Evolutionary conservation across 2,329 filamentous ascomycete genomes (phyloP).

Genomic region (Fusarium zealandicum): DNA sequence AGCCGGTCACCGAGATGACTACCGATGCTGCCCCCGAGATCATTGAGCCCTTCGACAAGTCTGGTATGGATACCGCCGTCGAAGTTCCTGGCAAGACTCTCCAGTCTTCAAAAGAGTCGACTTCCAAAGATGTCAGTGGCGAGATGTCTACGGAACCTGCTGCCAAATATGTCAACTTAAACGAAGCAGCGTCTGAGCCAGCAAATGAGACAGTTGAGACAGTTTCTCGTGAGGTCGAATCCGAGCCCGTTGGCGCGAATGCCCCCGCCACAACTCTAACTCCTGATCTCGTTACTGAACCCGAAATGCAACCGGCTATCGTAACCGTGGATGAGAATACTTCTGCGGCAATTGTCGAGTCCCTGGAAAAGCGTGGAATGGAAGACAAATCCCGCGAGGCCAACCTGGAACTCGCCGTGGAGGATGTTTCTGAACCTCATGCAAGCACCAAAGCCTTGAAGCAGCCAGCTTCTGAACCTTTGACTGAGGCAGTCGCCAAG

Average conservation of each 20-base stretch:
- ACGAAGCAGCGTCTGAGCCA: conserved; percentile 3
- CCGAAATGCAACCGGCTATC: background rate
- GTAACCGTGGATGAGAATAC: background rate
- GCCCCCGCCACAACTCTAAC: background rate
- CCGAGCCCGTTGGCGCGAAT: background rate
- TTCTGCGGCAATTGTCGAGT: background rate
- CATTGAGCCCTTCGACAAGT: conserved; percentile 1
- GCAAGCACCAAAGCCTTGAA: background rate
- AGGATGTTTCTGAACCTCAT: background rate
- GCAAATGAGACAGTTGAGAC: background rate
- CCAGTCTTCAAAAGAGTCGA: background rate
- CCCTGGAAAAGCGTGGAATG: background rate
- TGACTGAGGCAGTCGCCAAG: conserved; percentile 5
- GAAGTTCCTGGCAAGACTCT: background rate
- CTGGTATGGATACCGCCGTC: background rate
- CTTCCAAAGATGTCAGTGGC: background rate
- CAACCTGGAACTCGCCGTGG: background rate
- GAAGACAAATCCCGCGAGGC: background rate
- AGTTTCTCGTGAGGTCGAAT: background rate
- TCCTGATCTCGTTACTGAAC: conserved; percentile 8
- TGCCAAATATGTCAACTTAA: background rate
- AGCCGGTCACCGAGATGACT: background rate
- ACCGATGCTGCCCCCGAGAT: conserved; percentile 3
- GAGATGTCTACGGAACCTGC: background rate
- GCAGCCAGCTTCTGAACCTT: conserved; percentile 4